These are phyloP conservation scores for Jacaranda mimosifolia DNA, from an alignment of 257 asterid species.

Conservation along the genomic window DNA sequence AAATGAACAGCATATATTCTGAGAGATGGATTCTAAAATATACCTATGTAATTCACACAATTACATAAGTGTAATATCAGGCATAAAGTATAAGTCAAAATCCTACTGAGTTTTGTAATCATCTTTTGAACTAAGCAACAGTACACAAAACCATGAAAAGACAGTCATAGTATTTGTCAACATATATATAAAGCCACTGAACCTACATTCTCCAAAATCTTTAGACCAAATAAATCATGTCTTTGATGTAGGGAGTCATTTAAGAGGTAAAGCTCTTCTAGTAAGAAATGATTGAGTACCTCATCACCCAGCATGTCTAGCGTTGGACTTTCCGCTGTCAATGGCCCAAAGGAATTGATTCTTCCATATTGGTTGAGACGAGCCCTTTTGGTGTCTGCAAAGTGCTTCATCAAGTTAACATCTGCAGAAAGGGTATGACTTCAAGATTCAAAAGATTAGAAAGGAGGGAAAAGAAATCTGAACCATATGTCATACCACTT, in stretches of 20 bases:
- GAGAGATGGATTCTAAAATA: not conserved
- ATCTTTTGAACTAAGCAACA: not conserved
- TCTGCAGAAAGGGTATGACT: slow-evolving; percentile 33
- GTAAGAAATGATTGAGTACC: slow-evolving; percentile 44
- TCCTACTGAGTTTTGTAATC: not conserved
- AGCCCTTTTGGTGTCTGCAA: slow-evolving; percentile 43
- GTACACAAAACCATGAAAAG: not conserved
- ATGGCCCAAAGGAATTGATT: slow-evolving; percentile 32
- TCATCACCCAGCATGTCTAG: slow-evolving; percentile 56
- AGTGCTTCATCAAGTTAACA: slow-evolving; percentile 53
- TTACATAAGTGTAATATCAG: not conserved
- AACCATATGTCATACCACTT: slow-evolving; percentile 55
- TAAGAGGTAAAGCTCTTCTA: slow-evolving; percentile 9
- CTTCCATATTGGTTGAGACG: slow-evolving; percentile 36
- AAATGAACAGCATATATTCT: too few relatives aligned
- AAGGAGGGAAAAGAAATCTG: slow-evolving; percentile 25
- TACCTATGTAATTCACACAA: not conserved
- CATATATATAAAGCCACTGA: not conserved
- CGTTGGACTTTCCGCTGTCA: slow-evolving; percentile 47
- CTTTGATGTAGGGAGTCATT: too few relatives aligned
- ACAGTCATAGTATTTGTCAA: not conserved
- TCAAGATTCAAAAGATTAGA: slow-evolving; percentile 29
- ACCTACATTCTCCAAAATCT: not conserved
- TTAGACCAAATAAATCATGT: too few relatives aligned
- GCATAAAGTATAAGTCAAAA: not conserved